Base-by-base conservation (phyloP, 495 filamentous ascomycete genomes). In the Neurospora sp. region DNA sequence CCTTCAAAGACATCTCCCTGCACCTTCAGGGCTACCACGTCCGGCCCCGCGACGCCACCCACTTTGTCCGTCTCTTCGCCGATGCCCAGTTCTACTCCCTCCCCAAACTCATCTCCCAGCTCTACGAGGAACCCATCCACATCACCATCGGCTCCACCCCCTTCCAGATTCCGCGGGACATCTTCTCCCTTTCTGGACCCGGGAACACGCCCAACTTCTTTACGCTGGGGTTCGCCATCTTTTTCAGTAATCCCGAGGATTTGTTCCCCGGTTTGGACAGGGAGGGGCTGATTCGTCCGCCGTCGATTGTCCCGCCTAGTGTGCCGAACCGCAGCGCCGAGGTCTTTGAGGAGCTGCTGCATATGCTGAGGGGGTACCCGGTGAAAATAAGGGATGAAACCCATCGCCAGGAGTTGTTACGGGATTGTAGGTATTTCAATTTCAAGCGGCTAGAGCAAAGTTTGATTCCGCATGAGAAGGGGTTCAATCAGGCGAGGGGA, bases 181-280 rank as follows among this genome's bases (percentile, higher is more conserved):
- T 97, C 72, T 97, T 99, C 82, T 90, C 89, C 12, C 84, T 85
- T 35, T 65, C 53, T 2, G 53, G 53, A 2, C 93, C 92, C 12
- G 95, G 96, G 5, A 93, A 99, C 80, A 90, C 89, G 39, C 94
- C 94, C 7, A 99, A 99, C 81, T 99, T 94, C 87, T 99, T 99
- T 84, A 90, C 93, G 7, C 88, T 99, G 8, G 95, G 95, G 70
- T 97, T 97, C 78, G 91, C 90, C 12, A 89, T 94, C 78, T 97
- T 97, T 85, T 96, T 98, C 82, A 88, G 89, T 37, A 89, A 89
- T 1, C 92, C 92, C 3, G 83, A 88, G 35, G 91, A 97, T 76
- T 86, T 94, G 59, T 97, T 97, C 77, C 95, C 95, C 0, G 96
- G 96, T 3, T 87, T 98, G 1, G 88, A 94, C 68, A 88, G 91